phyloP scores from a whole-genome alignment of 805 yeast genomes.

The Wickerhamiella allomyrinae region DNA sequence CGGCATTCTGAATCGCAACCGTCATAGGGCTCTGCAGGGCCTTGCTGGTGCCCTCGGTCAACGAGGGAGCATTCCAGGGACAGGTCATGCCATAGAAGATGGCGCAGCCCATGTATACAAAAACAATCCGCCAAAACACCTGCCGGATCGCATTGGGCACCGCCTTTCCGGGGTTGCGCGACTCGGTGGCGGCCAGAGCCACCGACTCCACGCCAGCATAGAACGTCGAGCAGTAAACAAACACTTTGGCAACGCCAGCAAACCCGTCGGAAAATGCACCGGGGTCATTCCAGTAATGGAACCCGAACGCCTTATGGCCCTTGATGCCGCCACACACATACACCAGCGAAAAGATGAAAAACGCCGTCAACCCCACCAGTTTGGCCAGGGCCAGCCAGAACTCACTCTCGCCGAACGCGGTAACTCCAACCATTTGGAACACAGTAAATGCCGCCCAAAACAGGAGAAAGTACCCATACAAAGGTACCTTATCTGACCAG shows the following conservation, averaged over 20 bases:
- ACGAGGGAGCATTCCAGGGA: conserved; percentile 38
- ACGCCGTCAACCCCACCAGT: conserved; percentile 41
- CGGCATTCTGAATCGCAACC: conserved; percentile 35
- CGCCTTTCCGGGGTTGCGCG: conserved; percentile 45
- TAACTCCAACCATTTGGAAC: conserved; percentile 37
- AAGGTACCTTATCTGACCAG: conserved; percentile 35
- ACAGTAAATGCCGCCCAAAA: conserved; percentile 38
- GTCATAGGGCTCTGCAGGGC: conserved; percentile 38
- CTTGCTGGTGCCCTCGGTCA: conserved; percentile 30
- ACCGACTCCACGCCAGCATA: conserved; percentile 47
- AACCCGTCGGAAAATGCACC: conserved; percentile 32
- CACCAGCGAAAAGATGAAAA: conserved; percentile 41
- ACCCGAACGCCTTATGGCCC: conserved; percentile 42
- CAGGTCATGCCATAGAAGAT: conserved; percentile 46
- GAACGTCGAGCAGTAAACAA: conserved; percentile 46
- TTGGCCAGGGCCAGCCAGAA: conserved; percentile 45
- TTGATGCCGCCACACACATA: conserved; percentile 42
- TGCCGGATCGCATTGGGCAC: conserved; percentile 48
- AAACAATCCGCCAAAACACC: conserved; percentile 40
- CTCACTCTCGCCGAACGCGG: conserved; percentile 49
- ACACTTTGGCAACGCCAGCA: conserved; percentile 34
- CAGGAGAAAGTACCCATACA: conserved; percentile 34
- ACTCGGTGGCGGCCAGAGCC: conserved; percentile 51
- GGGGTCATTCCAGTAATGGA: conserved; percentile 42
- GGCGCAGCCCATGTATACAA: conserved; percentile 44